phyloP scores from a whole-genome alignment of 2,329 filamentous ascomycete genomes.

The Monilinia vaccinii-corymbosi region DNA sequence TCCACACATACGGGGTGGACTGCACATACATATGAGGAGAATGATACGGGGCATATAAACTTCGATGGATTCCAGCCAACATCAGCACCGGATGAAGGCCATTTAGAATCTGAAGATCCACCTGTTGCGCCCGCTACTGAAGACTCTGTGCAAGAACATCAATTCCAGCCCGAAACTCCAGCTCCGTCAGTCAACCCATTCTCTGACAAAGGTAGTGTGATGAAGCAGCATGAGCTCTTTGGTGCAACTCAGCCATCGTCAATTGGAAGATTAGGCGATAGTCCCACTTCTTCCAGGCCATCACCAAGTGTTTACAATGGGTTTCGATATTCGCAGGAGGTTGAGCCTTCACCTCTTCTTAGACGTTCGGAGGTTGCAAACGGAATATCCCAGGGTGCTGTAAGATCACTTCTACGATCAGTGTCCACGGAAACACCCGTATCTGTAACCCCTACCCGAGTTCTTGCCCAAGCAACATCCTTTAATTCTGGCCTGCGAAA shows the following conservation, averaged over 20 bases:
- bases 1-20: constrained; percentile 22
- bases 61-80: constrained; percentile 12
- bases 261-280: constrained; percentile 17
- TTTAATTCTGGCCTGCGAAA: constrained; percentile 13
- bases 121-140: neutral
- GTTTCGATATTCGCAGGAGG: constrained; percentile 18
- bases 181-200: constrained; percentile 27
- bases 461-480: constrained; percentile 11
- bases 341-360: constrained; percentile 19
- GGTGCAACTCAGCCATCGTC: constrained; percentile 28
- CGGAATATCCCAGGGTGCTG: constrained; percentile 13
- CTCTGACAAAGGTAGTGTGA: constrained; percentile 22
- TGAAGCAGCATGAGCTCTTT: constrained; percentile 26
- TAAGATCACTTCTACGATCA: constrained; percentile 13
- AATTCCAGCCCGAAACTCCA: constrained; percentile 25
- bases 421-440: constrained; percentile 7
- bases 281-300: constrained; percentile 25
- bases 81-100: neutral
- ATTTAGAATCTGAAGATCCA: constrained; percentile 20
- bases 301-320: constrained; percentile 25
- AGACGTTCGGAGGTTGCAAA: constrained; percentile 1
- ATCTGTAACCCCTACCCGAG: neutral
- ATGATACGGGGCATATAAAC: constrained; percentile 23
- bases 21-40: constrained; percentile 22
- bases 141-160: neutral